phyloP scores from a whole-genome alignment of 75 land plant genomes.

The Pinus tabuliformis region DNA sequence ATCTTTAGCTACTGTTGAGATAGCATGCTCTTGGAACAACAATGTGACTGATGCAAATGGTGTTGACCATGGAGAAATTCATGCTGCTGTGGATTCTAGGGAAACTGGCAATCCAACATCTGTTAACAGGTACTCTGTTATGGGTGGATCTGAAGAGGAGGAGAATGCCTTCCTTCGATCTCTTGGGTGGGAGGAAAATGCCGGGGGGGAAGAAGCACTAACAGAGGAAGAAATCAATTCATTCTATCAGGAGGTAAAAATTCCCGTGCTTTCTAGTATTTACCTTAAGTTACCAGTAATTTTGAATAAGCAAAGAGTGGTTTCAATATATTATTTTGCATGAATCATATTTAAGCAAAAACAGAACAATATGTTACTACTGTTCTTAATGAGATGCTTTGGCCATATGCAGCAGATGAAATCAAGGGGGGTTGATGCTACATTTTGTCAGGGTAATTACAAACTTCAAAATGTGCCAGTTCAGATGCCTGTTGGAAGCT shows the following conservation, averaged over 20 bases:
- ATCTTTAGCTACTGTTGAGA: constrained; percentile 5
- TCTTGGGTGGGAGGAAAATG: constrained; percentile 81
- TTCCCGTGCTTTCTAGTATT: too few relatives aligned
- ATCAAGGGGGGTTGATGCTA: constrained; percentile 1
- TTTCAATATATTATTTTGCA: neutral
- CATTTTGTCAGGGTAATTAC: neutral
- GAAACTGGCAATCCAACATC: constrained; percentile 10
- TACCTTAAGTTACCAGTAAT: neutral
- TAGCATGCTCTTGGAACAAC: constrained; percentile 6
- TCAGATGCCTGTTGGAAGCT: neutral
- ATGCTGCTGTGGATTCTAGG: neutral
- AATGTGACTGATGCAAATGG: constrained; percentile 6
- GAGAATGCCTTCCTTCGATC: constrained; percentile 72
- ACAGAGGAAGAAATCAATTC: constrained; percentile 81
- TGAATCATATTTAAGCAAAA: neutral
- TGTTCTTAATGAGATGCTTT: neutral
- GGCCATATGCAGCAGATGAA: constrained; percentile 3
- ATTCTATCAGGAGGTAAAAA: constrained; percentile 35
- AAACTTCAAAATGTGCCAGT: constrained; percentile 4
- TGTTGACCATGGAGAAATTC: constrained; percentile 10
- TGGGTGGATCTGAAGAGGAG: constrained; percentile 46
- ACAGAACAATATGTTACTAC: neutral
- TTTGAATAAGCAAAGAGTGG: neutral
- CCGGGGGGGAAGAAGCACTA: constrained; percentile 51
- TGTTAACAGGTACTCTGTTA: neutral